These are phyloP conservation scores for Acacia melanoxylon DNA, from an alignment of 306 rosid species.

Conservation along the genomic window DNA sequence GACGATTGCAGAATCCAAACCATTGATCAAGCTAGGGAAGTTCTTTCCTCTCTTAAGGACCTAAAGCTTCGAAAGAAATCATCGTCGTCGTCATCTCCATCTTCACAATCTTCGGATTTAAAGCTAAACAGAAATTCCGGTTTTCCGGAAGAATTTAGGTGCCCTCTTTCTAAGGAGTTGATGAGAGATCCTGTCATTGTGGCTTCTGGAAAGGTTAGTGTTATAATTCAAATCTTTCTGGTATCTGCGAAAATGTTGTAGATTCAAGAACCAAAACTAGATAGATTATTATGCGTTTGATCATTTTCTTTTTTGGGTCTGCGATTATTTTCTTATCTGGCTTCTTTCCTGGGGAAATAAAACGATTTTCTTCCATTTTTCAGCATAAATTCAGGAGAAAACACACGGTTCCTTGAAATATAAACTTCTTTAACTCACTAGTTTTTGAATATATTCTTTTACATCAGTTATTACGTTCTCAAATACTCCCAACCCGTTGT, in stretches of 20 bases:
- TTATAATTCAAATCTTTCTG: conserved; percentile 17
- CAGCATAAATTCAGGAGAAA: neutral
- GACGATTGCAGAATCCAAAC: conserved; percentile 50
- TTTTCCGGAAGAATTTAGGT: conserved; percentile 55
- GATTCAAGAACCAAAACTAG: neutral
- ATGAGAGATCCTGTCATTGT: conserved; percentile 78
- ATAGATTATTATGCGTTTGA: neutral
- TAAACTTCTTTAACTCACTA: neutral
- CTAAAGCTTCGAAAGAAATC: conserved; percentile 41
- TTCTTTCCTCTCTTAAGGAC: conserved; percentile 44
- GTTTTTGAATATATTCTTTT: neutral
- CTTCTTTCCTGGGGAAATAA: neutral
- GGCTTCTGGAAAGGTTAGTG: conserved; percentile 63
- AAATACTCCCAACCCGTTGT: neutral
- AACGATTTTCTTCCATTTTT: neutral
- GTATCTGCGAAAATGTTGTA: conserved; percentile 7
- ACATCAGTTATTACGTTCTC: neutral
- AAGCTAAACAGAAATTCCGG: conserved; percentile 40
- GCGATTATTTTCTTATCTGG: neutral
- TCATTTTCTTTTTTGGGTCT: neutral
- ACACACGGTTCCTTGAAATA: neutral
- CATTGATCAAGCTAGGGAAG: conserved; percentile 55
- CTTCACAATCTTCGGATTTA: neutral
- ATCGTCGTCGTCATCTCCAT: neutral
- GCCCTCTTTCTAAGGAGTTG: conserved; percentile 69